phyloP scores from a whole-genome alignment of 148 eudicot genomes.

The Gaultheria prostrata region DNA sequence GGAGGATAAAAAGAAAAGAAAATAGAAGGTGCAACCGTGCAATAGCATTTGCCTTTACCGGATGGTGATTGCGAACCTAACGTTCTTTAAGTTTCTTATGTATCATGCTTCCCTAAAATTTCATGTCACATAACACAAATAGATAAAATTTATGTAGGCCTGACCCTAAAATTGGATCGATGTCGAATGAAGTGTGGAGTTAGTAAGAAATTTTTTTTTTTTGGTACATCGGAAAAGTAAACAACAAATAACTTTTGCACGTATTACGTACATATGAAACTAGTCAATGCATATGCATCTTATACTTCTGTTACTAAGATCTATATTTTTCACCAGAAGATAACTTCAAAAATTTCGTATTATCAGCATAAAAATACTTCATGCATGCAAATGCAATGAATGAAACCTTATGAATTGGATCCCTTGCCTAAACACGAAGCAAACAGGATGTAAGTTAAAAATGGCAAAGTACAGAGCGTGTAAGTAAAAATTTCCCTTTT shows the following conservation, averaged over 20 bases:
- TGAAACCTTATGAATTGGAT: too few relatives aligned
- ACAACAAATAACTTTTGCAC: too few relatives aligned
- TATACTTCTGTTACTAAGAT: neutral
- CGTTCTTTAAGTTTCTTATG: too few relatives aligned
- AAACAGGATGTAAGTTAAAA: too few relatives aligned
- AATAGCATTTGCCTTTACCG: neutral
- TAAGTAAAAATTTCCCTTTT: too few relatives aligned
- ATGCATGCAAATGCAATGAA: too few relatives aligned
- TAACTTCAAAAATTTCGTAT: too few relatives aligned
- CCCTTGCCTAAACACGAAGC: too few relatives aligned
- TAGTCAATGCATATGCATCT: neutral
- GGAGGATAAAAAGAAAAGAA: neutral
- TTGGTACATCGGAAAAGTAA: too few relatives aligned
- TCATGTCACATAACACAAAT: neutral
- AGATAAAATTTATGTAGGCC: too few relatives aligned
- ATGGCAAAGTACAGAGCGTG: too few relatives aligned
- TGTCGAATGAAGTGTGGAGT: neutral
- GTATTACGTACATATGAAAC: neutral
- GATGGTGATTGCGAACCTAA: neutral
- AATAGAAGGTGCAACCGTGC: neutral
- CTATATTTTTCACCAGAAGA: neutral
- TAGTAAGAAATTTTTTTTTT: neutral
- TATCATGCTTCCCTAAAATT: neutral
- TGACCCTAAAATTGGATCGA: neutral
- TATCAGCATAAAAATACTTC: neutral